phyloP scores from a whole-genome alignment of 257 asterid genomes.

The Salvia rosmarinus region DNA sequence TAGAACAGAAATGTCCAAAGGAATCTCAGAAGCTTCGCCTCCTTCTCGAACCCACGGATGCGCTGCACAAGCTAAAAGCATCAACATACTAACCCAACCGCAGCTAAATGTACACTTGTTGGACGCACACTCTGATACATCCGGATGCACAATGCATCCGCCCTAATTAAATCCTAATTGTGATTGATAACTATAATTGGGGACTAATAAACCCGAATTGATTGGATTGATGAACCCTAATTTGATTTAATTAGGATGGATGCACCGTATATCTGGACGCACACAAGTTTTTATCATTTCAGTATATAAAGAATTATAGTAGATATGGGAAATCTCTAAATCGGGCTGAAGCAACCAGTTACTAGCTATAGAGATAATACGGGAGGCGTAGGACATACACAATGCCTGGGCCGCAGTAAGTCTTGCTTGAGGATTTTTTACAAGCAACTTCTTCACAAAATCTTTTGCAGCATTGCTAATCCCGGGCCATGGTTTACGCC shows the following conservation, averaged over 20 bases:
- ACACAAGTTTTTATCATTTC: neutral
- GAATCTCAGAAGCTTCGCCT: slow-evolving; percentile 98
- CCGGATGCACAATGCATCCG: too few species aligned
- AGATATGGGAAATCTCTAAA: slow-evolving; percentile 9
- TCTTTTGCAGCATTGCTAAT: slow-evolving; percentile 91
- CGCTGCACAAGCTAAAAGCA: slow-evolving; percentile 56
- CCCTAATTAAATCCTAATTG: too few species aligned
- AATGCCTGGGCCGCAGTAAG: slow-evolving; percentile 99
- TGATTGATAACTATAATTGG: neutral
- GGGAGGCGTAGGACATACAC: slow-evolving; percentile 54
- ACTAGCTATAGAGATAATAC: neutral
- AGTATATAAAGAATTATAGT: neutral
- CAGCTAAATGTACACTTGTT: neutral
- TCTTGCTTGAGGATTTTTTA: slow-evolving; percentile 93
- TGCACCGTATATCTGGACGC: too few species aligned
- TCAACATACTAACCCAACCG: slow-evolving; percentile 19
- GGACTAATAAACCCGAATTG: too few species aligned
- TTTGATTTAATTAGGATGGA: too few species aligned
- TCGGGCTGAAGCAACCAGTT: neutral
- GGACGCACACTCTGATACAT: too few species aligned
- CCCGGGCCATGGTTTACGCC: slow-evolving; percentile 97
- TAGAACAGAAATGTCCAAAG: slow-evolving; percentile 89
- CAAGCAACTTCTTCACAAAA: slow-evolving; percentile 87
- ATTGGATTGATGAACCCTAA: too few species aligned
- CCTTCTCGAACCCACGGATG: slow-evolving; percentile 99